phyloP scores from a whole-genome alignment of 2,329 filamentous ascomycete species.

The Beauveria scarabaeidicola region DNA sequence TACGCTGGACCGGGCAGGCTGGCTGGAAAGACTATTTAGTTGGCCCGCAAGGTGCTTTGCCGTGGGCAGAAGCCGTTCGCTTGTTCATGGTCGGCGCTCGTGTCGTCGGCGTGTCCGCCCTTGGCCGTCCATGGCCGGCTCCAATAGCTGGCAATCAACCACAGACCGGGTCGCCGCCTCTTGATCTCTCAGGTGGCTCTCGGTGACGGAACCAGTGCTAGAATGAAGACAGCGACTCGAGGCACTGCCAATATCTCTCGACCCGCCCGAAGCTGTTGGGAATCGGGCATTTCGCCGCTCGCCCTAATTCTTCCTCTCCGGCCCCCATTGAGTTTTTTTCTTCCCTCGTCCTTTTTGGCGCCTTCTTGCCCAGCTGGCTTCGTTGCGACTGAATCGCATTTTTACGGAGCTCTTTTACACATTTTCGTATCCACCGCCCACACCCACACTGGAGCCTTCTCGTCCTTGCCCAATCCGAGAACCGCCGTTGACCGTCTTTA shows the following conservation, averaged over 20 bases:
- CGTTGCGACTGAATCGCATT: constrained; percentile 6
- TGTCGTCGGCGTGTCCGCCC: constrained; percentile 5
- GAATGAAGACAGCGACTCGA: not conserved
- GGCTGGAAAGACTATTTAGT: not conserved
- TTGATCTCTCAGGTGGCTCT: not conserved
- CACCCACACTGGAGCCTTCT: not conserved
- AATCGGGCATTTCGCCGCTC: constrained; percentile 9
- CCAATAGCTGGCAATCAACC: not conserved
- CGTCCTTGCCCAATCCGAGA: constrained; percentile 5
- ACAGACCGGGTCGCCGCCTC: not conserved
- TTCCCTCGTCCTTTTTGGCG: not conserved
- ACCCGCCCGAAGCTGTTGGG: constrained; percentile 7
- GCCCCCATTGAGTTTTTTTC: constrained; percentile 1
- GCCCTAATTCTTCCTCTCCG: constrained; percentile 3
- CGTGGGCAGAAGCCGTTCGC: not conserved
- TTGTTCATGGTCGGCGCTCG: not conserved
- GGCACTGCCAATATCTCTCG: not conserved
- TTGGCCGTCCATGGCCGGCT: not conserved
- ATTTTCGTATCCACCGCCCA: constrained; percentile 1
- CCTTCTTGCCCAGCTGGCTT: not conserved
- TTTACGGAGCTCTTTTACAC: constrained; percentile 2
- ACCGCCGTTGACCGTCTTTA: constrained; percentile 12
- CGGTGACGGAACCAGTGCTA: constrained; percentile 7
- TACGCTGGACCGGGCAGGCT: constrained; percentile 1
- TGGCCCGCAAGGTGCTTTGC: not conserved